These are phyloP conservation scores for Tulasnella sp. DNA, from an alignment of 768 basidiomycete genomes.

Conservation along the genomic window DNA sequence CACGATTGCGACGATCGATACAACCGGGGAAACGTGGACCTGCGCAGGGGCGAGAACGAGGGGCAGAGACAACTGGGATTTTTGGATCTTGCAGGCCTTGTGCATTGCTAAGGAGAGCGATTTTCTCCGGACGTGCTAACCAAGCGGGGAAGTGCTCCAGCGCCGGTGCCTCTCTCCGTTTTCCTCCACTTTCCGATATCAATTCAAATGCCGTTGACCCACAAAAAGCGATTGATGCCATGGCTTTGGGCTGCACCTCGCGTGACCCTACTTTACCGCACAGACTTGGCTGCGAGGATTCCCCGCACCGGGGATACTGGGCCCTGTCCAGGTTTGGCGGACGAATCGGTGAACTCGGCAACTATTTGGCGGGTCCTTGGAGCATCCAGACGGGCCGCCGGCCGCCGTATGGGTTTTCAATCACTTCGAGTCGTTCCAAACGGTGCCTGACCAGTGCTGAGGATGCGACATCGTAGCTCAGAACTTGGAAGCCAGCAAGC, in stretches of 20 bases:
- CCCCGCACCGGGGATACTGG: background rate
- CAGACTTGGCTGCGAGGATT: slow-evolving; percentile 1
- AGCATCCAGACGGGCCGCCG: background rate
- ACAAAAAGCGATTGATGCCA: background rate
- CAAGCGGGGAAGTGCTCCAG: background rate
- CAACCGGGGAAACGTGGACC: slow-evolving; percentile 9
- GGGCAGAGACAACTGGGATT: background rate
- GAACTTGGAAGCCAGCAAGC: background rate
- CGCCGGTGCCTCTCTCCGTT: slow-evolving; percentile 7
- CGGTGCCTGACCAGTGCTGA: background rate
- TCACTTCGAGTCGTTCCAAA: background rate
- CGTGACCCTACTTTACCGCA: background rate
- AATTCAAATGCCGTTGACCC: background rate
- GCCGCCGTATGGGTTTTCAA: background rate
- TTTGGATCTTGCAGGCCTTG: background rate
- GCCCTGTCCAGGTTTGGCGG: background rate
- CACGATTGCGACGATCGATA: background rate
- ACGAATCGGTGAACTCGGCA: slow-evolving; percentile 3
- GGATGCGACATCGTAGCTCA: slow-evolving; percentile 7
- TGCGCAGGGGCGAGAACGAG: background rate
- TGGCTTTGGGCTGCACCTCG: background rate
- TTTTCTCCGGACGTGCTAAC: slow-evolving; percentile 1
- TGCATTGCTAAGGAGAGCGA: background rate
- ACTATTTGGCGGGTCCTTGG: background rate
- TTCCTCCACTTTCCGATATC: background rate